A percentile compares a stretch with the other conserved stretches of the same genome.
Conservation (phyloP, 2,329 filamentous ascomycete species). For the Arachnopeziza araneosa region DNA sequence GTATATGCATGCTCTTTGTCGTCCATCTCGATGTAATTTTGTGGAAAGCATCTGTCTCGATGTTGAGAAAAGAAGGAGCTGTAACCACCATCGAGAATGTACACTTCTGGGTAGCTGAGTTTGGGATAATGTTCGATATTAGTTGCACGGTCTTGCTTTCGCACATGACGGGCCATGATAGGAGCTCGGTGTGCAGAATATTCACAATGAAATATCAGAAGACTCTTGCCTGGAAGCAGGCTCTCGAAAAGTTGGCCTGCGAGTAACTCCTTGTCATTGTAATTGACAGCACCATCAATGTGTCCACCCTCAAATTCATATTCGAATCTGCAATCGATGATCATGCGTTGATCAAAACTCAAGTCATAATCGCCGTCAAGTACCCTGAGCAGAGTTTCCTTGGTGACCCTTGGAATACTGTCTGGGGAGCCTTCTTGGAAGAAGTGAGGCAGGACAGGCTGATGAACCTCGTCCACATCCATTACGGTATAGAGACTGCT, state of each 20-base stretch:
- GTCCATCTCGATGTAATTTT: conserved; percentile 96
- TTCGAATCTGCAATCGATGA: conserved; percentile 97
- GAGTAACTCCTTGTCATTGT: conserved; percentile 91
- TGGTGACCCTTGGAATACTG: conserved; percentile 80
- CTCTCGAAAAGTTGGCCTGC: conserved; percentile 69
- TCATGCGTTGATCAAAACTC: conserved; percentile 71
- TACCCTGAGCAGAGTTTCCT: conserved; percentile 76
- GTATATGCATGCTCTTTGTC: conserved; percentile 86
- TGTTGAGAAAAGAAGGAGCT: conserved; percentile 84
- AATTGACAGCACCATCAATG: conserved; percentile 89
- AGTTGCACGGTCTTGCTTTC: conserved; percentile 76
- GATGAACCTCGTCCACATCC: conserved; percentile 73
- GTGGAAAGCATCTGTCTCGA: conserved; percentile 77
- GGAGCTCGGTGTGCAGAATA: conserved; percentile 96
- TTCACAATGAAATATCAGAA: conserved; percentile 94
- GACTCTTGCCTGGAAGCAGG: conserved; percentile 62
- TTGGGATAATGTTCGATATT: conserved; percentile 84
- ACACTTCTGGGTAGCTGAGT: conserved; percentile 93
- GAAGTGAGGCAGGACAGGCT: conserved; percentile 78
- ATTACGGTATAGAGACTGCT: conserved; percentile 66
- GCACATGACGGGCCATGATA: conserved; percentile 91
- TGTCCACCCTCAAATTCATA: conserved; percentile 98
- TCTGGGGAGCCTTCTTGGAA: conserved; percentile 74
- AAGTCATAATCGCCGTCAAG: conserved; percentile 78
- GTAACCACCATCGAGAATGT: conserved; percentile 95